Evolutionary conservation across 2,329 filamentous ascomycete species (phyloP), one percentile per base, ranked within the genome.

Genomic region (Monascus ruber): DNA sequence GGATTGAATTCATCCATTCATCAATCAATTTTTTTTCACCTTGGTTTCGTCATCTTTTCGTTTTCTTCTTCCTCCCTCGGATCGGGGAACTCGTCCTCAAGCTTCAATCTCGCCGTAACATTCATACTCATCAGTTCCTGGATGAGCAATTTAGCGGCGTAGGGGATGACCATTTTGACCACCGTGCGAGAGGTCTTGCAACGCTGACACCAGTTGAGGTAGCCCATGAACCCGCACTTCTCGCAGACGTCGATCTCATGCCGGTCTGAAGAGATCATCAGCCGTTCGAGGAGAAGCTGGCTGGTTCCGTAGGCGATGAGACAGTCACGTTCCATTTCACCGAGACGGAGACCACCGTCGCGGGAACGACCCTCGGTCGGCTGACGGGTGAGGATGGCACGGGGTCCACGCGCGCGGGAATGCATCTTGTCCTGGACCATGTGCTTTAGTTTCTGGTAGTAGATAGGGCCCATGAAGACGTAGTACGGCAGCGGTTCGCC

Each of bases 361-460:
- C 89, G 73, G 6, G 88, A 94, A 52, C 91, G 79, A 71, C 91
- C 91, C 68, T 98, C 91, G 0, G 89, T 98, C 0, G 91, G 91
- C 61, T 98, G 91, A 6, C 91, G 80, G 1, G 91, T 98, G 25
- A 98, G 73, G 47, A 94, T 91, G 25, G 89, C 89, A 8, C 85
- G 76, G 0, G 91, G 93, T 0, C 93, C 93, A 9, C 86, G 81
- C 2, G 89, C 81, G 45, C 91, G 85, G 27, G 85, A 89, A 66
- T 98, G 91, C 91, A 98, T 96, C 69, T 98, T 98, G 62, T 98
- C 91, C 63, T 96, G 88, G 4, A 98, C 91, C 91, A 98, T 98
- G 73, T 98, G 91, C 75, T 98, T 98, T 48, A 98, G 77, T 50
- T 94, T 94, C 70, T 98, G 91, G 70, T 98, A 98, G 71, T 94